Base-by-base conservation (phyloP, 1,284 basidiomycete genomes). In the Austropuccinia psidii region DNA sequence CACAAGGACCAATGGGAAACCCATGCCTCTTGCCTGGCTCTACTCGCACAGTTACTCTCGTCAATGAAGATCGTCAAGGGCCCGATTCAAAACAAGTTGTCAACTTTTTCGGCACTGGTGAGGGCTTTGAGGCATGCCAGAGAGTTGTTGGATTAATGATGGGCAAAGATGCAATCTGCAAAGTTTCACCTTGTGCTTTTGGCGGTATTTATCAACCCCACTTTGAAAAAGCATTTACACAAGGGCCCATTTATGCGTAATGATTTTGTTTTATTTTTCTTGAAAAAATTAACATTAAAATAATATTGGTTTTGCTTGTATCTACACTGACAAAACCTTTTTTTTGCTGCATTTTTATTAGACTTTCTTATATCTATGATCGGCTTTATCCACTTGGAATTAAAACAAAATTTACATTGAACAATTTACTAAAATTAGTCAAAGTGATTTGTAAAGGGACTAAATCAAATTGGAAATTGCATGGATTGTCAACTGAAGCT, bases 351-450 rank as follows among this genome's bases (percentile, higher is more conserved):
- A 29, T 1, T 29, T 41, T 35, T 37, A 2, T 21, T 72, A 78
- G 94, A 9, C 85, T 97, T 0, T 97, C 94, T 33, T 98, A 98
- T 85, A 98, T 98, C 83, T 96, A 93, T 83, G 95, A 98, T 84
- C 90, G 96, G 47, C 85, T 96, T 75, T 83, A 85, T 47, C 95
- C 93, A 0, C 86, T 98, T 74, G 85, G 94, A 52, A 82, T 83
- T 58, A 80, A 78, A 15, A 79, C 75, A 35, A 78, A 78, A 11
- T 82, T 91, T 73, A 85, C 85, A 0, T 84, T 94, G 35, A 83
- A 85, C 50, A 84, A 85, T 15, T 83, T 96, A 77, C 86, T 86
- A 5, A 78, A 82, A 0, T 84, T 91, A 54, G 91, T 91, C 0
- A 79, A 83, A 68, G 84, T 85, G 66, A 87, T 94, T 49, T 96